Evolutionary conservation across 306 rosid species (phyloP).

Genomic region (Prunus fruticosa): DNA sequence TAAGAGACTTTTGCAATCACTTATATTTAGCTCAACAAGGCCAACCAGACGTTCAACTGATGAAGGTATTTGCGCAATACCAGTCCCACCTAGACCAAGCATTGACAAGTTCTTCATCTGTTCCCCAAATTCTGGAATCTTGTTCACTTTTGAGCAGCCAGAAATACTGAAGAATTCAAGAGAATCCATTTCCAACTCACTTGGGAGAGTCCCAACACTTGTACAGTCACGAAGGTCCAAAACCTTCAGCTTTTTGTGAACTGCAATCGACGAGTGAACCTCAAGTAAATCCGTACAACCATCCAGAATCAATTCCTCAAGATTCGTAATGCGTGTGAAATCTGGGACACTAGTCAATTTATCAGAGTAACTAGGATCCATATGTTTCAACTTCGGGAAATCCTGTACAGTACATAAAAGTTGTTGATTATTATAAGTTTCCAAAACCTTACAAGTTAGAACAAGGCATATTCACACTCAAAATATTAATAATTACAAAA

Average conservation of each 20-base stretch:
- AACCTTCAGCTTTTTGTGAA: neutral
- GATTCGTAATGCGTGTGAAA: slow-evolving; percentile 8
- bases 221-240: neutral
- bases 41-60: no score
- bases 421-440: neutral
- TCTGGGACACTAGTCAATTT: slow-evolving; percentile 15
- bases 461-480: no score
- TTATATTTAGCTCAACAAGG: no score
- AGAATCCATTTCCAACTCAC: neutral
- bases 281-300: slow-evolving; percentile 10
- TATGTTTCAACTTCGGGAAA: neutral
- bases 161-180: neutral
- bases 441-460: no score
- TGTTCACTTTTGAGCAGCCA: no score
- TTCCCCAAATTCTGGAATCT: no score
- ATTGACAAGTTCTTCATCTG: no score
- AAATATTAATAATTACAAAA: no score
- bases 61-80: no score
- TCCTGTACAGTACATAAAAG: neutral
- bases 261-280: slow-evolving; percentile 7
- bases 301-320: slow-evolving; percentile 5
- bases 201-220: slow-evolving; percentile 7
- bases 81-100: no score
- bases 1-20: no score
- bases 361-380: neutral